Evolutionary conservation across 768 basidiomycete species (phyloP), one percentile per base, ranked within the genome.

Genomic region (Pleurotus sapidus): DNA sequence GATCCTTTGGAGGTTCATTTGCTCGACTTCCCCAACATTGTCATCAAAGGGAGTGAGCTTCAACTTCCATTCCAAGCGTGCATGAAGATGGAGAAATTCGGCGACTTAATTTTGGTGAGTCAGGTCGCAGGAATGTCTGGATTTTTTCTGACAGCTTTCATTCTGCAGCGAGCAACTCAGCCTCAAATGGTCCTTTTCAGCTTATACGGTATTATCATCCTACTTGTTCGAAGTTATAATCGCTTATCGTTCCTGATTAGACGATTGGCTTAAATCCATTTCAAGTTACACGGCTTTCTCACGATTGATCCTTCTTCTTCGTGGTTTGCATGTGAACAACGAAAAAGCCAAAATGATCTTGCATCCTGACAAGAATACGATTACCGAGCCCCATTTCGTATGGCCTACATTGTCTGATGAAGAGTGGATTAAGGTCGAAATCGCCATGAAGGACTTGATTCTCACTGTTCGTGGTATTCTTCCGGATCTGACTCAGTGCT

Each of bases 71-170:
- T 99, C 95, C 96, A 98, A 74, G 96, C 97, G 14, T 96, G 95
- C 65, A 95, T 99, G 93, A 98, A 98, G 80, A 95, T 98, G 89
- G 97, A 99, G 83, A 98, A 98, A 74, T 98, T 99, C 64, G 97
- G 97, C 76, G 97, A 99, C 70, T 78, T 99, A 60, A 98, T 98
- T 62, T 71, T 98, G 70, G 88, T 88, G 67, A 51, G 80, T 15
- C 34, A 34, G 12, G 18, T 20, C 54, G 6, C 37, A 54, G 45
- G 7, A 9, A 34, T 11, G 2, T 34, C 14, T 25, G 39, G 2
- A 39, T 12, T 42, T 39, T 55, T 34, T 43, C 45, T 2, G 57
- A 54, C 40, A 43, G 54, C 20, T 63, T 64, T 39, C 40, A 59
- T 53, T 56, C 56, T 59, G 61, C 12, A 90, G 87, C 91, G 95